Percentiles rank a stretch among this genome's conserved stretches.
phyloP scores from a whole-genome alignment of 2,329 filamentous ascomycete species.

The Rhynchosporium graminicola region DNA sequence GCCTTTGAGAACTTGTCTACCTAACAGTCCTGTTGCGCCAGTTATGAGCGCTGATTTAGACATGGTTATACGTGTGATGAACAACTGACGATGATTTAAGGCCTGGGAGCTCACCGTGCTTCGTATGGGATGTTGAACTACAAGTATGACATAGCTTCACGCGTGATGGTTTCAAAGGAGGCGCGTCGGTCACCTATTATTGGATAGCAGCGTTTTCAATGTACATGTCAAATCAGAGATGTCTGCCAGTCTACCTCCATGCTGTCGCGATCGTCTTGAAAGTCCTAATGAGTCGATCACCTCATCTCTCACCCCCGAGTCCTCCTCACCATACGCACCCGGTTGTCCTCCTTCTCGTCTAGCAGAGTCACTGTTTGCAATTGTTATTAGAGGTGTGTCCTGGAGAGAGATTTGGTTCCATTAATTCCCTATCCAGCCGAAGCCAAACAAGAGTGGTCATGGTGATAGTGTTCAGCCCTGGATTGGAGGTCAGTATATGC shows the following conservation, averaged over 20 bases:
- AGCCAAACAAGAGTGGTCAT: slow-evolving; percentile 74
- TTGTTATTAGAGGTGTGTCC: no score
- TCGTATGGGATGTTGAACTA: no score
- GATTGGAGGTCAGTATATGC: no score
- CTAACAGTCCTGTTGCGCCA: slow-evolving; percentile 81
- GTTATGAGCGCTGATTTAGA: slow-evolving; percentile 69
- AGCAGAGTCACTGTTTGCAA: no score
- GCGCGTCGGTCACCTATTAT: neutral
- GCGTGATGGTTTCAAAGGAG: neutral
- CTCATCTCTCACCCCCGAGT: no score
- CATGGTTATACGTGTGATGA: slow-evolving; percentile 30
- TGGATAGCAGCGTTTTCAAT: neutral
- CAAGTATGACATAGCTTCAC: neutral
- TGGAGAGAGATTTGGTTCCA: slow-evolving; percentile 52
- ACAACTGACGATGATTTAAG: slow-evolving; percentile 45
- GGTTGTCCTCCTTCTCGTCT: no score
- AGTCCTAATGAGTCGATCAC: no score
- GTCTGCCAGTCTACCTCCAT: no score
- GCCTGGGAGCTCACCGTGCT: neutral
- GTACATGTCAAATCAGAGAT: neutral
- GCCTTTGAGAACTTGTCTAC: slow-evolving; percentile 71
- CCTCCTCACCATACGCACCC: no score
- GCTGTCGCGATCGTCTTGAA: no score
- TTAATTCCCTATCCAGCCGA: slow-evolving; percentile 78
- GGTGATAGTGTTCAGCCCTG: slow-evolving; percentile 51